Percentiles rank a stretch among this genome's conserved stretches.
Evolutionary conservation across 805 yeast genomes (phyloP).

Genomic region (Kluyveromyces dobzhanskii): DNA sequence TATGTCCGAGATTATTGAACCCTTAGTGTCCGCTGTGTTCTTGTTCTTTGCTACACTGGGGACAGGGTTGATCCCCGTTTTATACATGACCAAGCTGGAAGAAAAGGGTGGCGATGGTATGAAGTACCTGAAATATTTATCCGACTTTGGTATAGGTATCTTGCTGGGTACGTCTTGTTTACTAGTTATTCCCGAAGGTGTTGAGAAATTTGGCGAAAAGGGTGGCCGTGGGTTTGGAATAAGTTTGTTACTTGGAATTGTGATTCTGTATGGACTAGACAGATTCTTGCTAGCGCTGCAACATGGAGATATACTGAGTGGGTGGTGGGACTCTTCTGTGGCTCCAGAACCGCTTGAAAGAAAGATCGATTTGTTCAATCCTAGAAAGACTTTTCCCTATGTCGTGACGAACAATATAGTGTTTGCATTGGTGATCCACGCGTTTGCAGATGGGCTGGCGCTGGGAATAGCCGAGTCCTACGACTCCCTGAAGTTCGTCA

Average conservation of each 20-base stretch:
- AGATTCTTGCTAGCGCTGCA: slow-evolving; percentile 16
- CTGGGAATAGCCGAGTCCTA: slow-evolving; percentile 45
- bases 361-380: slow-evolving; percentile 15
- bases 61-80: slow-evolving; percentile 24
- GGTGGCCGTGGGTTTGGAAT: slow-evolving; percentile 36
- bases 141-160: slow-evolving; percentile 48
- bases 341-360: slow-evolving; percentile 6
- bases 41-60: slow-evolving; percentile 20
- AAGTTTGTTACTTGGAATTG: slow-evolving; percentile 41
- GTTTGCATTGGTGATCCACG: slow-evolving; percentile 50
- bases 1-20: not conserved
- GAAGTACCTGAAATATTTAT: slow-evolving; percentile 28
- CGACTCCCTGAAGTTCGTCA: slow-evolving; percentile 32
- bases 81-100: slow-evolving; percentile 12
- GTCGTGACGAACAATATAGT: slow-evolving; percentile 42
- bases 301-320: not conserved
- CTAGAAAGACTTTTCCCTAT: slow-evolving; percentile 19
- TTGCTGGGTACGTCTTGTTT: slow-evolving; percentile 46
- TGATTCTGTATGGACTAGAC: slow-evolving; percentile 40
- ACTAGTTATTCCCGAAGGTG: slow-evolving; percentile 52
- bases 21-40: slow-evolving; percentile 11
- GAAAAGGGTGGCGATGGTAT: slow-evolving; percentile 8
- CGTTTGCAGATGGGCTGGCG: slow-evolving; percentile 56
- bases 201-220: slow-evolving; percentile 30
- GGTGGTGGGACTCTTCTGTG: not conserved